phyloP scores from a whole-genome alignment of 495 filamentous ascomycete genomes.

The Tuber microsphaerosporum region DNA sequence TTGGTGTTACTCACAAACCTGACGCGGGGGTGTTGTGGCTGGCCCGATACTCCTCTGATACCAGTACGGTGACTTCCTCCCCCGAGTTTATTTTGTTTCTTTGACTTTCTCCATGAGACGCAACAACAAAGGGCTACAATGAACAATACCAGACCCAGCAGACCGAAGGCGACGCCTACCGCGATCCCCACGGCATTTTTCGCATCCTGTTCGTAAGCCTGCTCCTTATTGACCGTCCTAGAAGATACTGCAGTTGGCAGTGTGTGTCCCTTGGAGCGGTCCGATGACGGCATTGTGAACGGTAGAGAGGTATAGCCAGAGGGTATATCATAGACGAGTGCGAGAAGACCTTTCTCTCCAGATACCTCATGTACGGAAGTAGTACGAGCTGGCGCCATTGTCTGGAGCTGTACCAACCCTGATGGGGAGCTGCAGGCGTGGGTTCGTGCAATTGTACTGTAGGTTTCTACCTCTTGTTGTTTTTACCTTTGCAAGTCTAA shows the following conservation, averaged over 20 bases:
- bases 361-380: neutral
- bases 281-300: neutral
- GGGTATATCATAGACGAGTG: neutral
- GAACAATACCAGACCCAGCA: neutral
- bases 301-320: neutral
- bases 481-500: neutral
- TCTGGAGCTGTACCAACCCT: neutral
- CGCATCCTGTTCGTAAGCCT: conserved; percentile 8
- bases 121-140: conserved; percentile 11
- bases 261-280: neutral
- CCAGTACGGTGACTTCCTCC: neutral
- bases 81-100: neutral
- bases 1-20: neutral
- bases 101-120: neutral
- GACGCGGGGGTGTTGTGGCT: neutral
- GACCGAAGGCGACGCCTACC: conserved; percentile 18
- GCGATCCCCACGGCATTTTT: conserved; percentile 15
- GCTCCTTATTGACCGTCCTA: neutral
- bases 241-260: neutral
- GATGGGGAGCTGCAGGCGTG: neutral
- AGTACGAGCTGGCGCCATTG: neutral
- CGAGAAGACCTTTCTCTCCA: neutral
- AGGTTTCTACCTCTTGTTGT: neutral
- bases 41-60: neutral
- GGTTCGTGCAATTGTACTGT: neutral